A percentile compares a stretch with the other conserved stretches of the same genome.
Conservation (phyloP, 129 eudicot genomes). For the Flaveria brownii region DNA sequence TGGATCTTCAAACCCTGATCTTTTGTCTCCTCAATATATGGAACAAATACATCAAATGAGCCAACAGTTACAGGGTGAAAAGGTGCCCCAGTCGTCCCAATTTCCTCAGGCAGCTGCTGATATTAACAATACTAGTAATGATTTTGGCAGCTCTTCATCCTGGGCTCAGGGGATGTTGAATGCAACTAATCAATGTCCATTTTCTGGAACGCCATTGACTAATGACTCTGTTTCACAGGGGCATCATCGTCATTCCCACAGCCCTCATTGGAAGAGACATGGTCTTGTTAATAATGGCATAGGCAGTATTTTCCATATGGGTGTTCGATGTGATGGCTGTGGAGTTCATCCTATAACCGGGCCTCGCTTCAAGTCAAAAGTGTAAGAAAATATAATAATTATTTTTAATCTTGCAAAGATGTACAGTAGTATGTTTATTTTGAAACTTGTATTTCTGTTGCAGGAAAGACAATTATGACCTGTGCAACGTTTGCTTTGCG, state of each 20-base stretch:
- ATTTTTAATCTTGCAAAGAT: not conserved
- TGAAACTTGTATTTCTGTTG: slow-evolving; percentile 21
- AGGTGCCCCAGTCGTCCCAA: not conserved
- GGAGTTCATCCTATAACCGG: slow-evolving; percentile 81
- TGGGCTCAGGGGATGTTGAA: slow-evolving; percentile 26
- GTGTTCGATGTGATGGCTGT: slow-evolving; percentile 89
- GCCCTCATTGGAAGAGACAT: slow-evolving; percentile 39
- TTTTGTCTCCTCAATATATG: not conserved
- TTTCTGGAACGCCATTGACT: slow-evolving; percentile 38
- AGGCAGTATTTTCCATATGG: slow-evolving; percentile 59
- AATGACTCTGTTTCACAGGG: slow-evolving; percentile 31
- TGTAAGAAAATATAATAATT: slow-evolving; percentile 44
- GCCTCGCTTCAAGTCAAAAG: slow-evolving; percentile 85
- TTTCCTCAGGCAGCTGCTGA: slow-evolving; percentile 20
- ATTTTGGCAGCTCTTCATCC: slow-evolving; percentile 26
- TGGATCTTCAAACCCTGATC: slow-evolving; percentile 1
- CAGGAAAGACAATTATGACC: slow-evolving; percentile 83
- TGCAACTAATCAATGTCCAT: slow-evolving; percentile 48
- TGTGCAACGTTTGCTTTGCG: slow-evolving; percentile 70
- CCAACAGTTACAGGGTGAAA: slow-evolving; percentile 13
- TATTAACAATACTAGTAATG: not conserved
- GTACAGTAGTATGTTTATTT: not conserved
- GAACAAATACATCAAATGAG: slow-evolving; percentile 18
- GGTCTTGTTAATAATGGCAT: slow-evolving; percentile 39
- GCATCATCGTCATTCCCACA: slow-evolving; percentile 28